Base-by-base conservation (phyloP, 2,329 filamentous ascomycete species). In the Hypoxylon sp. region DNA sequence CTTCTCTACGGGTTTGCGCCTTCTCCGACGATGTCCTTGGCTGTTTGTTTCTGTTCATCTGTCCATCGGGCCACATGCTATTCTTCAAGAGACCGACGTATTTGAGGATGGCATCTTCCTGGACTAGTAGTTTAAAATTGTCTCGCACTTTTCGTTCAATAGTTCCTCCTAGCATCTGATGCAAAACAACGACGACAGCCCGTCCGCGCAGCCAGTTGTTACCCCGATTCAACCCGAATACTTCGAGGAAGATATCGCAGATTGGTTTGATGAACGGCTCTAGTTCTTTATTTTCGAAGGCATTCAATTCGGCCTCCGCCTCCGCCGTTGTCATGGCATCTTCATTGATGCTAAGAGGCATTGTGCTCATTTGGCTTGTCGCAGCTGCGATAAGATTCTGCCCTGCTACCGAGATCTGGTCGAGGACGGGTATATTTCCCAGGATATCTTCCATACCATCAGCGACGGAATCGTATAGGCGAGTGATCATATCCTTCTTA, bases 201-300 rank as follows among this genome's bases (percentile, higher is more conserved):
- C 94, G 86, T 1, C 94, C 95, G 29, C 95, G 89, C 3, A 99
- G 83, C 95, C 94, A 99, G 71, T 96, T 97, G 72, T 95, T 97
- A 29, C 93, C 92, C 54, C 88, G 87, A 70, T 97, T 96, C 27
- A 99, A 81, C 67, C 96, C 92, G 67, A 99, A 99, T 0, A 91
- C 84, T 69, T 99, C 94, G 11, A 99, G 82, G 73, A 99, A 99
- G 53, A 99, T 87, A 70, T 99, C 94, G 71, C 92, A 97, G 55
- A 99, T 97, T 3, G 94, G 95, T 69, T 97, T 99, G 64, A 99
- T 94, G 66, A 99, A 97, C 1, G 94, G 94, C 67, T 96, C 91
- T 2, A 91, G 78, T 63, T 96, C 91, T 64, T 86, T 87, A 67
- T 90, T 87, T 71, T 97, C 93, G 65, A 96, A 97, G 0, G 93